Percentiles rank a stretch among this genome's conserved stretches.
Evolutionary conservation across 441 rosid species (phyloP).

Genomic region (Syzygium syzygioides): DNA sequence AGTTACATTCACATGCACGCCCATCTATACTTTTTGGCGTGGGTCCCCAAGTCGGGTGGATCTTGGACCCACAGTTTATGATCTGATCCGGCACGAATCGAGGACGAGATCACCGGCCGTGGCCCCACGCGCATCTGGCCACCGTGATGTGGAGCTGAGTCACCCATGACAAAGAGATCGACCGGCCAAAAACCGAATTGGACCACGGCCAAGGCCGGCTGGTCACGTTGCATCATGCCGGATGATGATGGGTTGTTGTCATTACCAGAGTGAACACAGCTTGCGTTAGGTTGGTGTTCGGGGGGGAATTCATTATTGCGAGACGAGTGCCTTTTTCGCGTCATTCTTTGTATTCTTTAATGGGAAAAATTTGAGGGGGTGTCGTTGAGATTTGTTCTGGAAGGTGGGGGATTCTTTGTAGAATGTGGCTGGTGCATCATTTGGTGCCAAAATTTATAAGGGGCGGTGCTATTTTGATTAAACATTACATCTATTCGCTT

Average conservation of each 20-base stretch:
- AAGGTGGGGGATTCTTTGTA: background rate
- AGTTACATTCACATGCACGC: background rate
- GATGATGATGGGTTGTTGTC: background rate
- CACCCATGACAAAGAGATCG: background rate
- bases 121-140: background rate
- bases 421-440: background rate
- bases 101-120: background rate
- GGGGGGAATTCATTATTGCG: background rate
- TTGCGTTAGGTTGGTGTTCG: background rate
- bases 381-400: background rate
- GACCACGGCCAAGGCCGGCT: background rate
- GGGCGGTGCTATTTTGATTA: background rate
- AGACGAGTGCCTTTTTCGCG: background rate
- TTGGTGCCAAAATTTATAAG: background rate
- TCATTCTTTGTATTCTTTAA: background rate
- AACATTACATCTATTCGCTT: background rate
- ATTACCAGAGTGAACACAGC: background rate
- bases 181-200: accelerated
- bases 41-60: background rate
- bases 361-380: background rate
- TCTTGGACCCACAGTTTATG: background rate
- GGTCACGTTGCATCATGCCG: background rate
- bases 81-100: background rate
- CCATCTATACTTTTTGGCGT: background rate
- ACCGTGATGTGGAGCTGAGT: background rate